Conservation (phyloP, 768 basidiomycete genomes). For the Leccinum rimulosum region DNA sequence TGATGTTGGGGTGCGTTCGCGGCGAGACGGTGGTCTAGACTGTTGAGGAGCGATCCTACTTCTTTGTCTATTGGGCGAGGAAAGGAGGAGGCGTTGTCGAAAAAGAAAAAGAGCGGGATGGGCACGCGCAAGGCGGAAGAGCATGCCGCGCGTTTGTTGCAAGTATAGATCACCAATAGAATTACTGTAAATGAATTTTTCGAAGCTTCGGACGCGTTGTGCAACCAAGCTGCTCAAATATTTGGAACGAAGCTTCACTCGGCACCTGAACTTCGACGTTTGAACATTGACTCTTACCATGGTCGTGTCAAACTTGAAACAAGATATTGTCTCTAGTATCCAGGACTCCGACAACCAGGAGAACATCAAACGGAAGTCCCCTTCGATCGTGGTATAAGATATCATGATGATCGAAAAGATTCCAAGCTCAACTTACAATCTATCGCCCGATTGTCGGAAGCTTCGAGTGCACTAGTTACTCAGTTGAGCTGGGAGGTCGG, state of each 20-base stretch:
- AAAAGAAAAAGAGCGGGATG: no score
- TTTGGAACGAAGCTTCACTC: no score
- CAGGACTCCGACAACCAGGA: not conserved
- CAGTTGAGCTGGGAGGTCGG: no score
- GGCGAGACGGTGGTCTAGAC: constrained; percentile 48
- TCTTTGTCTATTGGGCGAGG: not conserved
- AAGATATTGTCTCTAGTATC: not conserved
- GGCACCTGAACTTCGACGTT: no score
- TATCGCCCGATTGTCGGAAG: not conserved
- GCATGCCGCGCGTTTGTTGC: not conserved
- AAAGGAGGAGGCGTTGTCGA: no score
- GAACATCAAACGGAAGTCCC: not conserved
- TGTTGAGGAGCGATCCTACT: not conserved
- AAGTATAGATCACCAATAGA: not conserved
- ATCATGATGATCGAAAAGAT: not conserved
- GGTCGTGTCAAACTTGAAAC: no score
- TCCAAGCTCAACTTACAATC: not conserved
- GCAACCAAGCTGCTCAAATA: not conserved
- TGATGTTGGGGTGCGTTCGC: constrained; percentile 68
- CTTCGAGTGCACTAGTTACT: no score
- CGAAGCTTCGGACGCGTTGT: not conserved
- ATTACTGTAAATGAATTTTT: not conserved
- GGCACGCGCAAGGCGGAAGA: not conserved
- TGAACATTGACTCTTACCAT: not conserved
- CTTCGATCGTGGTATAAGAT: not conserved